A percentile compares a stretch with the other conserved stretches of the same genome.
Evolutionary conservation across 1,284 basidiomycete genomes (phyloP).

Genomic region (Ustilago crameri): DNA sequence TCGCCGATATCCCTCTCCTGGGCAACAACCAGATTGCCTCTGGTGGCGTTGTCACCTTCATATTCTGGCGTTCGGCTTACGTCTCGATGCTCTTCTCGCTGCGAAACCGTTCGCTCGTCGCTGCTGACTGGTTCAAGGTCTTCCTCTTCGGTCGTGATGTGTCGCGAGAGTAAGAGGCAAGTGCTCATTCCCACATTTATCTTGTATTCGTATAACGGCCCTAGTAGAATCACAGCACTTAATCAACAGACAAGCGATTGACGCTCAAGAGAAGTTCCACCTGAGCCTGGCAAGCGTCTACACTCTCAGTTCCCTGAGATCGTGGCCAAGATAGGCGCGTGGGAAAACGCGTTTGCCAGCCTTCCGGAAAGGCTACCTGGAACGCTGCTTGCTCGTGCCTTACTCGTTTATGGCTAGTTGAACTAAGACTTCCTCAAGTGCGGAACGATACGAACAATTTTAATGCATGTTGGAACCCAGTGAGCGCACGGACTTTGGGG

Average conservation of each 20-base stretch:
- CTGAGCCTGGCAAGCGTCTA: no score
- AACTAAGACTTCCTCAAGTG: no score
- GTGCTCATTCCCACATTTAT: not conserved
- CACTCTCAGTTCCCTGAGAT: no score
- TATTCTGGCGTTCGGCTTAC: slow-evolving; percentile 59
- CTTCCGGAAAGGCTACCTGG: no score
- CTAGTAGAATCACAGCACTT: slow-evolving; percentile 1
- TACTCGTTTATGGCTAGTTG: no score
- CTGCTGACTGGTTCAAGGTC: slow-evolving; percentile 61
- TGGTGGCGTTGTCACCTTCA: slow-evolving; percentile 55
- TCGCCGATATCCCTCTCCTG: slow-evolving; percentile 57
- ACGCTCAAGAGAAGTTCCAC: no score
- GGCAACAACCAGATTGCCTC: slow-evolving; percentile 55
- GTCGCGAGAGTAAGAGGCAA: slow-evolving; percentile 37
- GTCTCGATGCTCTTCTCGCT: slow-evolving; percentile 60
- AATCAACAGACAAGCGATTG: not conserved
- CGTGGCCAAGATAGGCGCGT: no score
- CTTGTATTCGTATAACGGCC: slow-evolving; percentile 10
- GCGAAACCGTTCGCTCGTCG: slow-evolving; percentile 57
- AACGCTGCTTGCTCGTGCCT: no score
- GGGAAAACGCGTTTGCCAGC: no score
- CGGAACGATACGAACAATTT: no score
- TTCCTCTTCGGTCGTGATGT: slow-evolving; percentile 53
- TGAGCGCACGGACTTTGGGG: not conserved
- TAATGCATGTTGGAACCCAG: no score